Base-by-base conservation (phyloP, 805 yeast genomes). In the Kluyveromyces siamensis region DNA sequence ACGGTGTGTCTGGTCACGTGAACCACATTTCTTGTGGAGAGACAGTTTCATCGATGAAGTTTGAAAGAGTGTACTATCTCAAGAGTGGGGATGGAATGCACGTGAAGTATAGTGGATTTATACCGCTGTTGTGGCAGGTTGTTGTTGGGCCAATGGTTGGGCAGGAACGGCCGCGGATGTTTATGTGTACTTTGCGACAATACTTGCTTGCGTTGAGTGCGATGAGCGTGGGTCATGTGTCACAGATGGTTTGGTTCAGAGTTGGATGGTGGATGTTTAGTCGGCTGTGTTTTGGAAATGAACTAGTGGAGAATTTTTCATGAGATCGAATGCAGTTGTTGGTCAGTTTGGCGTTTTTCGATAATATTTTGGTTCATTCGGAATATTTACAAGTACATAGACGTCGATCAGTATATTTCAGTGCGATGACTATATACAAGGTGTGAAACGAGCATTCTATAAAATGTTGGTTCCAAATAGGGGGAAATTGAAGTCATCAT, bases 241-340 rank as follows among this genome's bases (percentile, higher is more conserved):
- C 95, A 1, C 99, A 93, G 65, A 86, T 93, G 86, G 90, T 84
- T 8, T 91, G 97, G 97, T 93, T 84, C 65, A 74, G 99, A 55
- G 86, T 85, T 70, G 83, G 88, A 1, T 93, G 97, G 96, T 71
- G 93, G 61, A 50, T 77, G 6, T 66, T 82, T 14, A 84, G 96
- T 51, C 73, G 90, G 52, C 91, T 88, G 66, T 77, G 87, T 72
- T 80, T 82, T 40, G 76, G 77, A 46, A 90, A 91, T 65, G 89
- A 86, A 58, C 70, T 87, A 25, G 27, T 37, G 16, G 35, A 30
- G 11, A 13, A 30, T 13, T 30, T 30, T 30, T 30, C 14, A 30
- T 21, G 25, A 21, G 25, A 4, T 21, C 6, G 25, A 6, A 6
- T 21, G 25, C 6, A 21, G 25, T 21, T 21, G 25, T 21, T 3